Percentiles rank a stretch among this genome's conserved stretches.
Evolutionary conservation across 768 basidiomycete genomes (phyloP).

Genomic region (Suillus lakei): DNA sequence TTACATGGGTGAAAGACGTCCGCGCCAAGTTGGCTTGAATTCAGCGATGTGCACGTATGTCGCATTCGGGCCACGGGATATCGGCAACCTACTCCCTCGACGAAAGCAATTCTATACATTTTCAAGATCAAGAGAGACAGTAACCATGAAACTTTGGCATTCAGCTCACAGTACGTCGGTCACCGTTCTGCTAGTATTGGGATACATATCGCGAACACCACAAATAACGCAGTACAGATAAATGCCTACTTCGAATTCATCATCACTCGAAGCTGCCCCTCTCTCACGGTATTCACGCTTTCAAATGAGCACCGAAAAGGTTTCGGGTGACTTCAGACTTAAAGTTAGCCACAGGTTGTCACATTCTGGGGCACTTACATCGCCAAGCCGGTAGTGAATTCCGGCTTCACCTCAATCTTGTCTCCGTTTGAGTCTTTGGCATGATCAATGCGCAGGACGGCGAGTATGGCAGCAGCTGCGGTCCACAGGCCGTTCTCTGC

Average conservation of each 20-base stretch:
- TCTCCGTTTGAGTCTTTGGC: neutral
- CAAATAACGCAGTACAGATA: neutral
- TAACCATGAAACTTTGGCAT: too few relatives aligned
- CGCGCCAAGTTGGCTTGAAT: too few relatives aligned
- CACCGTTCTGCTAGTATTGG: too few relatives aligned
- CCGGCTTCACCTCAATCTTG: neutral
- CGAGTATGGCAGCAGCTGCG: neutral
- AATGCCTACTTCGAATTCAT: neutral
- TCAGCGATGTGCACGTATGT: too few relatives aligned
- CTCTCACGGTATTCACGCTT: neutral
- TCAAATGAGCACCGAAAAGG: neutral
- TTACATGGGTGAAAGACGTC: too few relatives aligned
- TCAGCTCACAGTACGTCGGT: too few relatives aligned
- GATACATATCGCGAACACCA: too few relatives aligned
- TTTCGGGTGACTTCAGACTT: neutral
- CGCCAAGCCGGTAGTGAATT: neutral
- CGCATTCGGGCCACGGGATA: too few relatives aligned
- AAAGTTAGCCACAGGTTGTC: neutral
- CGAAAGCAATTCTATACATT: too few relatives aligned
- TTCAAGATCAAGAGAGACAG: too few relatives aligned
- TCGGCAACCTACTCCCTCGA: too few relatives aligned
- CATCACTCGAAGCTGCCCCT: neutral
- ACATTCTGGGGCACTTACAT: neutral
- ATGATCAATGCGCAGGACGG: neutral
- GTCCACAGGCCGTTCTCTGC: constrained; percentile 1